Percentiles rank a stretch among this genome's conserved stretches.
These are phyloP conservation scores for Martensiomyces pterosporus DNA, from an alignment of 192 early-diverging fungal species.

Conservation along the genomic window DNA sequence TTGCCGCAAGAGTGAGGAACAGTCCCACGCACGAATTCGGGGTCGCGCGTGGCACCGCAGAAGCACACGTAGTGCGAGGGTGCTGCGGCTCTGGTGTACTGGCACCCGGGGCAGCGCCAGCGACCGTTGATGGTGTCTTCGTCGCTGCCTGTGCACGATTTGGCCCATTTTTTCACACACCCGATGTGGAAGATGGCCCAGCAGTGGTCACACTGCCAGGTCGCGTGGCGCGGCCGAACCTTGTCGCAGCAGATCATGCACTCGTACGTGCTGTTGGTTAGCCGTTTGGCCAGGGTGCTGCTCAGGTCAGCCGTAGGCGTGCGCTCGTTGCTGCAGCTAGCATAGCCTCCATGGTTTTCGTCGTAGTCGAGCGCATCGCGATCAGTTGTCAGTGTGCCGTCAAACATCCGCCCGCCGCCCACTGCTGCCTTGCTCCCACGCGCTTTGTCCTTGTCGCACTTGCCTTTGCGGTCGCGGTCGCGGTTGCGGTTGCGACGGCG, in stretches of 20 bases:
- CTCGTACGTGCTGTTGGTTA: slow-evolving; percentile 74
- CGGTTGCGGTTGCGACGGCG: not conserved
- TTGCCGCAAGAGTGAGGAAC: slow-evolving; percentile 86
- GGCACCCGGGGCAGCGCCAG: slow-evolving; percentile 95
- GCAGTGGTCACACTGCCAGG: slow-evolving; percentile 85
- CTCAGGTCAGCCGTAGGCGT: slow-evolving; percentile 51
- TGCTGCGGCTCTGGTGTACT: slow-evolving; percentile 59
- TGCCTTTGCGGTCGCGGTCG: slow-evolving; percentile 4
- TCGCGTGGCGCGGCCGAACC: slow-evolving; percentile 62
- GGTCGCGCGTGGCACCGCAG: slow-evolving; percentile 76
- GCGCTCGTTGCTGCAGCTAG: not conserved
- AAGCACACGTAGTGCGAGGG: slow-evolving; percentile 82
- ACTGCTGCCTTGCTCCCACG: too few relatives aligned
- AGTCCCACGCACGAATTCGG: slow-evolving; percentile 57
- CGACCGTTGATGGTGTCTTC: slow-evolving; percentile 7
- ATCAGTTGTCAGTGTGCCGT: slow-evolving; percentile 23
- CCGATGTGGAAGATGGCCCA: slow-evolving; percentile 88
- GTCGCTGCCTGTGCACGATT: slow-evolving; percentile 47
- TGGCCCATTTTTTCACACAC: slow-evolving; percentile 80
- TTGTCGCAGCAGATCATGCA: slow-evolving; percentile 97
- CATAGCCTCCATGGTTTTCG: slow-evolving; percentile 1
- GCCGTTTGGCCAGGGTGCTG: slow-evolving; percentile 58
- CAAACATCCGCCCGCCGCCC: slow-evolving; percentile 38
- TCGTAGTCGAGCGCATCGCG: slow-evolving; percentile 1
- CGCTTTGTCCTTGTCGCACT: slow-evolving; percentile 10